Percentiles rank a stretch among this genome's conserved stretches.
phyloP scores from a whole-genome alignment of 2,329 filamentous ascomycete genomes.

The Volutella citrinella region DNA sequence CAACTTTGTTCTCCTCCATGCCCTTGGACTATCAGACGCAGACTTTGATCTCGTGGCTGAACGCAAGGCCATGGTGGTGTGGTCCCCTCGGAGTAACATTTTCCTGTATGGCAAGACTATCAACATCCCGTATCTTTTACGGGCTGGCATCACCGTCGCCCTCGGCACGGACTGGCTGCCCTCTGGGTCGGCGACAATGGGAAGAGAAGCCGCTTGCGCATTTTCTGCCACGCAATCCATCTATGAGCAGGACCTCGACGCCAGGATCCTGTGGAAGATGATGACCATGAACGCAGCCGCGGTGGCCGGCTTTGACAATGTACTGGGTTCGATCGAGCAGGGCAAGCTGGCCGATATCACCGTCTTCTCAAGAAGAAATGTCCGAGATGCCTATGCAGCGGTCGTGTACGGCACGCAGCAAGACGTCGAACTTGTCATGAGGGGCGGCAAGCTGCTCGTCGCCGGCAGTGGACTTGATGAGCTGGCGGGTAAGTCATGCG shows the following conservation, averaged over 20 bases:
- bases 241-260: not conserved
- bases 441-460: conserved; percentile 4
- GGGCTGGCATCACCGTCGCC: conserved; percentile 6
- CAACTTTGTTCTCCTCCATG: conserved; percentile 6
- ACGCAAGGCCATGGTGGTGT: conserved; percentile 6
- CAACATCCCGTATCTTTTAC: conserved; percentile 4
- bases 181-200: conserved; percentile 8
- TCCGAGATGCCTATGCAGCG: conserved; percentile 1
- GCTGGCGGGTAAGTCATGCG: not conserved
- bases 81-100: conserved; percentile 9
- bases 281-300: conserved; percentile 8
- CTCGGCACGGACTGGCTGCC: conserved; percentile 9
- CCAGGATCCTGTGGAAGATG: conserved; percentile 8
- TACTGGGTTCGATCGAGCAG: conserved; percentile 1
- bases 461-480: not conserved
- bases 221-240: not conserved
- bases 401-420: not conserved
- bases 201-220: conserved; percentile 4
- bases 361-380: conserved; percentile 1
- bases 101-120: conserved; percentile 8
- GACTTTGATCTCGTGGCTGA: conserved; percentile 7
- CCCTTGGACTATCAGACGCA: conserved; percentile 1
- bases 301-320: conserved; percentile 4
- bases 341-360: conserved; percentile 8
- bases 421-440: conserved; percentile 5